These are phyloP conservation scores for Groenewaldozyma tartarivorans DNA, from an alignment of 805 yeast genomes.

Conservation along the genomic window DNA sequence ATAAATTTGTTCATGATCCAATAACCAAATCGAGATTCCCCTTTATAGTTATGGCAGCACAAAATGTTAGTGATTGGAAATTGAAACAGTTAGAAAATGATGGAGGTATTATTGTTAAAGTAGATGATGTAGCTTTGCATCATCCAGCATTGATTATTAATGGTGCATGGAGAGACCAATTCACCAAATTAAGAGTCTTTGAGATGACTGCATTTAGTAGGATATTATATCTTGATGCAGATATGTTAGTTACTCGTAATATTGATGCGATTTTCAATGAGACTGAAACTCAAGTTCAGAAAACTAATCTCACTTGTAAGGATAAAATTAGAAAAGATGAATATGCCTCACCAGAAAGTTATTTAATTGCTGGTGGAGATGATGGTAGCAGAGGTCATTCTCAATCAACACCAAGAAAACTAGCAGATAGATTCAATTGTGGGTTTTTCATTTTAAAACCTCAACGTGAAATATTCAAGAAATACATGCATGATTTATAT, in stretches of 20 bases:
- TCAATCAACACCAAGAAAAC: constrained; percentile 7
- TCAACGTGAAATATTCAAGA: background rate
- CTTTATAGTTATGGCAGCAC: constrained; percentile 9
- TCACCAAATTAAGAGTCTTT: constrained; percentile 9
- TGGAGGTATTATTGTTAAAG: constrained; percentile 7
- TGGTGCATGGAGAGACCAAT: constrained; percentile 9
- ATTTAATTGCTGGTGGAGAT: constrained; percentile 10
- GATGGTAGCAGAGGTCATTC: no score
- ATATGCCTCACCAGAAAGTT: constrained; percentile 5
- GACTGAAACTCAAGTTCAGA: constrained; percentile 5
- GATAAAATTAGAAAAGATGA: constrained; percentile 8
- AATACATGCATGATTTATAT: constrained; percentile 4
- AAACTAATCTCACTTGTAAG: background rate
- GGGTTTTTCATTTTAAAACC: constrained; percentile 10
- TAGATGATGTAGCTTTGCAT: constrained; percentile 2
- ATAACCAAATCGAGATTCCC: constrained; percentile 3
- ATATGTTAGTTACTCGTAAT: constrained; percentile 7
- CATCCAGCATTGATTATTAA: background rate
- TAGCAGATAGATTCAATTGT: constrained; percentile 7
- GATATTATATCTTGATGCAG: constrained; percentile 10
- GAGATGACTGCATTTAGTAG: constrained; percentile 7
- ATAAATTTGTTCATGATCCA: constrained; percentile 8
- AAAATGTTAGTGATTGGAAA: constrained; percentile 6
- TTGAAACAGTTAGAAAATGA: constrained; percentile 7
- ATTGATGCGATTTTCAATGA: constrained; percentile 7